Percentiles rank a stretch among this genome's conserved stretches.
Evolutionary conservation across 495 filamentous ascomycete species (phyloP).

Genomic region (Talaromyces thailandensis): DNA sequence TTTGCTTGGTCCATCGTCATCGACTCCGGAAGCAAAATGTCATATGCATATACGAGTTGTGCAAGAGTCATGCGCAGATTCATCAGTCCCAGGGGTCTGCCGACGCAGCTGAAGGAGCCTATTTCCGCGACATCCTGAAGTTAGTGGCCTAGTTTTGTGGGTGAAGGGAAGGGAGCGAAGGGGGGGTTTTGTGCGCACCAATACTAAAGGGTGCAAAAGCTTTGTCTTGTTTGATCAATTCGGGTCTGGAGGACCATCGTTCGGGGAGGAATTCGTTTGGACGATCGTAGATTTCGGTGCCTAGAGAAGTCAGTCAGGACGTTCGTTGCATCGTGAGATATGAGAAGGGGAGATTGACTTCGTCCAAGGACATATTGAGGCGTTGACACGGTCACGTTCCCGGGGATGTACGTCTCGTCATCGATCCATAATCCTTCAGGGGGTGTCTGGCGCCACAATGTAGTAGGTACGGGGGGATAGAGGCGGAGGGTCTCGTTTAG

Average conservation of each 20-base stretch:
- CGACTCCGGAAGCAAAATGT: slow-evolving; percentile 15
- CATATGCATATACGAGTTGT: slow-evolving; percentile 8
- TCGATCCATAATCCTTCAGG: slow-evolving; percentile 17
- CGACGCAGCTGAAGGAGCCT: slow-evolving; percentile 16
- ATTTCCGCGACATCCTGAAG: neutral
- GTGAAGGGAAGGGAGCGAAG: neutral
- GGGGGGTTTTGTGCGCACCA: neutral
- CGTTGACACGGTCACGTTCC: slow-evolving; percentile 16
- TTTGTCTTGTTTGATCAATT: slow-evolving; percentile 11
- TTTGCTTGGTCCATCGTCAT: neutral
- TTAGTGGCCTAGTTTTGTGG: neutral
- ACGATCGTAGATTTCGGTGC: slow-evolving; percentile 11
- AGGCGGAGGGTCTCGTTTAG: slow-evolving; percentile 43
- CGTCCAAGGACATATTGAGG: slow-evolving; percentile 24
- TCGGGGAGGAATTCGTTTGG: slow-evolving; percentile 42
- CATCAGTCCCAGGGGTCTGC: slow-evolving; percentile 16
- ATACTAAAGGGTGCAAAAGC: slow-evolving; percentile 6
- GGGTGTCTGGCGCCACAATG: slow-evolving; percentile 15
- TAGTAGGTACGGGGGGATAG: slow-evolving; percentile 17
- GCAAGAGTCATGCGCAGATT: slow-evolving; percentile 15
- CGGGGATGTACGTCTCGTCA: slow-evolving; percentile 17
- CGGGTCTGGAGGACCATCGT: slow-evolving; percentile 35
- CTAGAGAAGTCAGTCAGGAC: neutral
- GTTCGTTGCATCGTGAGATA: neutral
- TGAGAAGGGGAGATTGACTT: slow-evolving; percentile 9